A percentile compares a stretch with the other conserved stretches of the same genome.
Evolutionary conservation across 225 moss, liverwort and hornwort species (phyloP).

Genomic region (Climacium dendroides): DNA sequence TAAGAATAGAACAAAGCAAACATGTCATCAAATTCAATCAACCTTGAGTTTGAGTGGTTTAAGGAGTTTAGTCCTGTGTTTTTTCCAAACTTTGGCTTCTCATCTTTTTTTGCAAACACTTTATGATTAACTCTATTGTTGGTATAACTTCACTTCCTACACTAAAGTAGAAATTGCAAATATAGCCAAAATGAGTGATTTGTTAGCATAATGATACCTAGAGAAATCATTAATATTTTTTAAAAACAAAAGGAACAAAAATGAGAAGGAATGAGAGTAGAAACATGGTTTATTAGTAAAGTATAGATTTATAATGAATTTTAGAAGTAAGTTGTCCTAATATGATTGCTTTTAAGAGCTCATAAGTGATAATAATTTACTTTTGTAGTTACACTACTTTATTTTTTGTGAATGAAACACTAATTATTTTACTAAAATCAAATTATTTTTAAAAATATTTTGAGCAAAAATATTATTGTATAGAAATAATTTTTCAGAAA

Average conservation of each 20-base stretch:
- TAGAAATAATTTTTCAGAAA: not conserved
- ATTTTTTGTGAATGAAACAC: not conserved
- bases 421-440: not conserved
- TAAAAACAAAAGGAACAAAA: not conserved
- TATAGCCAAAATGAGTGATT: not conserved
- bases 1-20: no score
- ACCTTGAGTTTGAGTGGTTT: no score
- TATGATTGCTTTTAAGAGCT: not conserved
- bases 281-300: not conserved
- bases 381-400: not conserved
- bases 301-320: not conserved
- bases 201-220: not conserved
- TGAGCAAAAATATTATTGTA: accelerated
- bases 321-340: not conserved
- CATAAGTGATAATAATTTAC: not conserved
- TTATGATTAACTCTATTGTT: no score
- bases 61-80: no score
- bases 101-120: no score
- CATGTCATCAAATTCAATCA: no score
- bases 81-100: no score
- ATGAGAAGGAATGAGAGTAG: not conserved
- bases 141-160: not conserved
- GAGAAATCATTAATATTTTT: not conserved
- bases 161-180: not conserved
- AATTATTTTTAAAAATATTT: not conserved